Base-by-base conservation (phyloP, 805 yeast genomes). In the Candida pseudofarinosa region DNA sequence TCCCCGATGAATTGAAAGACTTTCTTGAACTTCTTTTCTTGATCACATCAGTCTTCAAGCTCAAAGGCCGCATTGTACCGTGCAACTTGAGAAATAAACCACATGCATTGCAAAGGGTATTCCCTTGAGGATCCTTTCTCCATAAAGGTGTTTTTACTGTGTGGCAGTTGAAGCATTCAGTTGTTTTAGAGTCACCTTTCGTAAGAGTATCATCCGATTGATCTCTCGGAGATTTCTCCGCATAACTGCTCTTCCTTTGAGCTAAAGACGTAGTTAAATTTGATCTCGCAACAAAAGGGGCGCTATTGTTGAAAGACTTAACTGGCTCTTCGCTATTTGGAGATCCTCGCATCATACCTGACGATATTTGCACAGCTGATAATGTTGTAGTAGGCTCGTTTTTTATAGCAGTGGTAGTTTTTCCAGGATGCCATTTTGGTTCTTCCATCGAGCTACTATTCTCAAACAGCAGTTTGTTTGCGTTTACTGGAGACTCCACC, bases 51-150 rank as follows among this genome's bases (percentile, higher is more conserved):
- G 80, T 77, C 45, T 77, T 77, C 43, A 77, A 61, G 18, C 81
- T 73, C 18, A 80, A 60, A 1, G 85, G 85, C 40, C 85, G 60
- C 56, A 77, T 77, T 2, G 83, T 76, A 14, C 85, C 85, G 52
- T 80, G 85, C 15, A 80, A 59, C 52, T 79, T 79, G 41, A 74
- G 69, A 53, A 79, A 80, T 17, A 80, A 62, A 0, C 85, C 85
- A 62, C 85, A 80, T 0, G 85, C 85, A 53, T 80, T 80, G 55
- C 85, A 80, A 4, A 80, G 62, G 2, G 84, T 78, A 46, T 78
- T 76, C 1, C 85, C 85, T 19, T 60, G 67, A 4, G 80, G 73
- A 52, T 79, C 82, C 53, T 78, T 70, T 36, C 85, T 61, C 85
- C 85, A 80, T 18, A 80, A 62, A 1, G 85, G 85, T 0, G 85